Evolutionary conservation across 305 asterid species (phyloP), one percentile per base, ranked within the genome.

Genomic region (Fraxinus sp.): DNA sequence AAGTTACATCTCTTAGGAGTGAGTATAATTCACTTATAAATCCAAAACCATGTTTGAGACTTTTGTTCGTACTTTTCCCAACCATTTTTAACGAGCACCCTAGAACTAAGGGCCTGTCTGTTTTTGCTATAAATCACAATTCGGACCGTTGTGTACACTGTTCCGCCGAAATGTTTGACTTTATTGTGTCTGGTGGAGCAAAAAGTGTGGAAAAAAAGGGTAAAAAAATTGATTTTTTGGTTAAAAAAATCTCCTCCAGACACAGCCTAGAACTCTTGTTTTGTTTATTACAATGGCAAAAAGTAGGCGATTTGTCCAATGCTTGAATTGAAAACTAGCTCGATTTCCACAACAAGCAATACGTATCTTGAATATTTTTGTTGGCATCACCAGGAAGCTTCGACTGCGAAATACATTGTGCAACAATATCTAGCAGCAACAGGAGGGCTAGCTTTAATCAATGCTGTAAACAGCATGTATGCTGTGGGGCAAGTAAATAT

Each of bases 351-450:
- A 46, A 46, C n/a, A 46, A 46, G 57, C 57, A 46, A 46, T 46
- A 46, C 57, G n/a, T 46, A 46, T 46, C 62, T 16, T 49, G 22
- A 49, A 49, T 49, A 49, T 4, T 14, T 49, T 49, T 14, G 22
- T 49, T 18, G 26, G 26, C 26, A 55, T 6, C 28, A 64, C 49
- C 89, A 96, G 98, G 98, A 94, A 88, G 93, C 97, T 0, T 93
- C 97, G 11, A 96, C 97, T 0, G 99, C 99, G 0, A 96, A 93
- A 84, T 96, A 96, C 82, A 96, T 96, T 1, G 96, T 96, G 30
- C 98, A 94, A 74, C 99, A 96, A 79, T 96, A 96, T 62, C 86
- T 94, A 74, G 99, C 99, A 37, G 98, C 99, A 16, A 91, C 97
- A 0, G 99, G 99, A 44, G 99, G 94, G 59, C 82, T 90, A 37